These are phyloP conservation scores for Ustilago tritici DNA, from an alignment of 1,284 basidiomycete species.

Conservation along the genomic window DNA sequence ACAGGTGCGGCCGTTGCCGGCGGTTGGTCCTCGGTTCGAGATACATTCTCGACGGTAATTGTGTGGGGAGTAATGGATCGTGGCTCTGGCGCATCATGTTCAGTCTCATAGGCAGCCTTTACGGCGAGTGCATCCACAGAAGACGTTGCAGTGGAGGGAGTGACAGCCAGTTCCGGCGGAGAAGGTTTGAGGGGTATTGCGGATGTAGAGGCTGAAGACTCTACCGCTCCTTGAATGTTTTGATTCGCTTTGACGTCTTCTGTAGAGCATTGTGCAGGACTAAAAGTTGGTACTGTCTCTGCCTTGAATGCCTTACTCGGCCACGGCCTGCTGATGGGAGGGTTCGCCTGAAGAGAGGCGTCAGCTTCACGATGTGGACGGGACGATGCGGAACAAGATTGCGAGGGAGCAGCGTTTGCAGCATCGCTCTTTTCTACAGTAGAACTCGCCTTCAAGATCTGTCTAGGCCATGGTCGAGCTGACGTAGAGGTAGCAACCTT, in stretches of 20 bases:
- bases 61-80: background rate
- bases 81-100: background rate
- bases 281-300: background rate
- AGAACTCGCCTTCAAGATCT: background rate
- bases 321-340: constrained; percentile 23
- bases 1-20: background rate
- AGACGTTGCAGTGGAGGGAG: background rate
- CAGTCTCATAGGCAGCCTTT: background rate
- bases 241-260: background rate
- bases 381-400: background rate
- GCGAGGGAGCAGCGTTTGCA: background rate
- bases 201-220: background rate
- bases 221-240: background rate
- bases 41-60: no score
- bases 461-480: constrained; percentile 32
- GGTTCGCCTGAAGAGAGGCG: background rate
- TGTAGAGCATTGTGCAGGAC: background rate
- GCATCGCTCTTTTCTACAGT: background rate
- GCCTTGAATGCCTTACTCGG: constrained; percentile 19
- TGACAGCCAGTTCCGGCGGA: background rate
- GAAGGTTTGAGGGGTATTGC: constrained; percentile 16
- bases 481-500: constrained; percentile 10
- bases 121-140: background rate
- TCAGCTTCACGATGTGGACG: background rate
- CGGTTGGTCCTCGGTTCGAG: no score